Evolutionary conservation across 768 basidiomycete species (phyloP), one percentile per base, ranked within the genome.

Genomic region (Tulasnella sp.): DNA sequence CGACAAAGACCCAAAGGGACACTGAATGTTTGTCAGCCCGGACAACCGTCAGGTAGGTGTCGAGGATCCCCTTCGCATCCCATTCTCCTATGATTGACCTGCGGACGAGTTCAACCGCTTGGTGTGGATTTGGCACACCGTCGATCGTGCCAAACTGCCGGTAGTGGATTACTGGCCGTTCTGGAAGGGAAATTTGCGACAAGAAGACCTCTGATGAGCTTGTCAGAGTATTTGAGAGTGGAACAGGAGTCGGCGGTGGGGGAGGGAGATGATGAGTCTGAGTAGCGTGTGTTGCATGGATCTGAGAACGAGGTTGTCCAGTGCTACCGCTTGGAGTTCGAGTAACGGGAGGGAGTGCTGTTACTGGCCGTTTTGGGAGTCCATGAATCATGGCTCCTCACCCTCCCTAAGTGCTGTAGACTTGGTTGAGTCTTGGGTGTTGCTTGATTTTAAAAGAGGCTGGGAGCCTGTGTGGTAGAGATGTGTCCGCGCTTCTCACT

Each of bases 1-100:
- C 75, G 29, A 69, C 67, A 49, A 76, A 76, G 36, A 76, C 75
- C 75, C 75, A 76, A 22, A 76, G 38, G 29, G 75, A 76, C 19
- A 76, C 67, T 15, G 75, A 76, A 22, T 76, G 75, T 52, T 68
- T 68, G 37, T 76, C 75, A 7, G 52, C 67, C 25, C 75, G 15
- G 9, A 76, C 75, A 3, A 76, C 75, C 8, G 75, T 76, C 67
- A 76, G 40, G 12, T 68, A 71, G 17, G 75, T 69, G 67, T 76
- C 75, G 29, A 76, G 67, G 19, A 76, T 76, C n/a, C 75, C 69
- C 39, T 70, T 69, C 14, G 36, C 31, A 31, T 76, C 75, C 75
- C 75, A 76, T 42, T 71, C 42, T 31, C 67, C n/a, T 29, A 76
- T 54, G 29, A 76, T 38, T 17, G 75, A 76, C 42, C 75, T 68